A percentile compares a stretch with the other conserved stretches of the same genome.
phyloP scores from a whole-genome alignment of 2,329 filamentous ascomycete species.

The Phialocephala subalpina region DNA sequence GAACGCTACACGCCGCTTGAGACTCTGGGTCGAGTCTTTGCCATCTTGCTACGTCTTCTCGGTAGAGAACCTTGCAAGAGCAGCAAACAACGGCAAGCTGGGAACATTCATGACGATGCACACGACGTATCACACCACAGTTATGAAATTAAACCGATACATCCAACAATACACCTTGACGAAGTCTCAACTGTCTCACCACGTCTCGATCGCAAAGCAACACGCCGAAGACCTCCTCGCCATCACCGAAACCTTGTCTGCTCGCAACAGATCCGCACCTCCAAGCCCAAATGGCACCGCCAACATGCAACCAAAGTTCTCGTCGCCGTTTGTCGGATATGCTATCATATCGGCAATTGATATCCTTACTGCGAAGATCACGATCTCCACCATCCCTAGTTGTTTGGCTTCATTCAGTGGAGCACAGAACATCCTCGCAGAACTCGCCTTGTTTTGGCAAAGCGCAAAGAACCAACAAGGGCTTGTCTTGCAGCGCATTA shows the following conservation, averaged over 20 bases:
- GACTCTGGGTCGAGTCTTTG: constrained; percentile 65
- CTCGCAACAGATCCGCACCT: constrained; percentile 34
- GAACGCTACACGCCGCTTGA: constrained; percentile 58
- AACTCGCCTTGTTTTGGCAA: constrained; percentile 66
- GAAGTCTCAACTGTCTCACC: constrained; percentile 50
- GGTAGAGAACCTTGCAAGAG: constrained; percentile 63
- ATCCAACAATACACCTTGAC: constrained; percentile 53
- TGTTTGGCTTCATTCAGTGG: constrained; percentile 62
- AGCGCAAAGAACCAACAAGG: constrained; percentile 57
- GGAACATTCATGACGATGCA: constrained; percentile 71
- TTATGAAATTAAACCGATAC: constrained; percentile 72
- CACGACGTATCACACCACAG: constrained; percentile 69
- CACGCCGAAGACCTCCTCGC: constrained; percentile 62
- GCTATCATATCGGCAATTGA: constrained; percentile 71
- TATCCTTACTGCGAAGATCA: constrained; percentile 68
- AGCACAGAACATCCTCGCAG: constrained; percentile 61
- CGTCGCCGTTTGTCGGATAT: constrained; percentile 69
- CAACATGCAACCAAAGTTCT: constrained; percentile 44
- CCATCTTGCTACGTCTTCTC: constrained; percentile 63
- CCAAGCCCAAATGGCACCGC: constrained; percentile 10
- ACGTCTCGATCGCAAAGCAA: constrained; percentile 57
- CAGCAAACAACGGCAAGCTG: constrained; percentile 59
- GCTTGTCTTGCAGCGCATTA: constrained; percentile 35
- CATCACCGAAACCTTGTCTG: constrained; percentile 53
- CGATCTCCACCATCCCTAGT: constrained; percentile 57